Conservation (phyloP, 1,284 basidiomycete species). For the Fomitiporia mediterranea region DNA sequence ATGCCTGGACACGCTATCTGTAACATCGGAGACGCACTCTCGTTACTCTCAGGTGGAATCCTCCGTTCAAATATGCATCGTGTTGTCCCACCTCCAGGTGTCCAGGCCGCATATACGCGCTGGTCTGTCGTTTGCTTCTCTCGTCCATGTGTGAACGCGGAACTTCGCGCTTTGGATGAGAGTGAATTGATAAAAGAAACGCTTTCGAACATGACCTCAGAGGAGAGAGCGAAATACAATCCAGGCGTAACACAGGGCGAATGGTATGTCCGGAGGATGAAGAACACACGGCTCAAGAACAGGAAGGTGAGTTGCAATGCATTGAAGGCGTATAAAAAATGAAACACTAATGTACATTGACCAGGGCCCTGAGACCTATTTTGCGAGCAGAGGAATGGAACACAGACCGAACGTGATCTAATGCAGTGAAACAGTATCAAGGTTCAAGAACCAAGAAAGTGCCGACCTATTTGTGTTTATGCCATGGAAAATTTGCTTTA, state of each 20-base stretch:
- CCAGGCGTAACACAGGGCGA: slow-evolving; percentile 41
- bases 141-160: slow-evolving; percentile 48
- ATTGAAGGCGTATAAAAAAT: background rate
- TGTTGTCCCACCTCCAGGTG: slow-evolving; percentile 32
- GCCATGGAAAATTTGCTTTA: too few species aligned
- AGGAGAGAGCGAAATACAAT: slow-evolving; percentile 27
- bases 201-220: background rate
- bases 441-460: too few species aligned
- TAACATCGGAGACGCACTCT: slow-evolving; percentile 56
- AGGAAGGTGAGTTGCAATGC: slow-evolving; percentile 31
- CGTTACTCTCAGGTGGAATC: slow-evolving; percentile 54
- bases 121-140: slow-evolving; percentile 63
- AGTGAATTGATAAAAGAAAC: slow-evolving; percentile 30
- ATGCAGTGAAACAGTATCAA: too few species aligned
- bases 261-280: slow-evolving; percentile 46
- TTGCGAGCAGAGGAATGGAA: slow-evolving; percentile 33
- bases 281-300: slow-evolving; percentile 42
- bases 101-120: slow-evolving; percentile 43
- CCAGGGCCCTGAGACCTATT: slow-evolving; percentile 35
- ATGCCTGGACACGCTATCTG: slow-evolving; percentile 55
- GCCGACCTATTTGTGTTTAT: too few species aligned
- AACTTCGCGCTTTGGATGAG: slow-evolving; percentile 45
- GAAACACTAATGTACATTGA: background rate
- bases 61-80: slow-evolving; percentile 54
- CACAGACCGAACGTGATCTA: slow-evolving; percentile 23